Conservation (phyloP, 768 basidiomycete genomes). For the Pulveroboletus sp. region DNA sequence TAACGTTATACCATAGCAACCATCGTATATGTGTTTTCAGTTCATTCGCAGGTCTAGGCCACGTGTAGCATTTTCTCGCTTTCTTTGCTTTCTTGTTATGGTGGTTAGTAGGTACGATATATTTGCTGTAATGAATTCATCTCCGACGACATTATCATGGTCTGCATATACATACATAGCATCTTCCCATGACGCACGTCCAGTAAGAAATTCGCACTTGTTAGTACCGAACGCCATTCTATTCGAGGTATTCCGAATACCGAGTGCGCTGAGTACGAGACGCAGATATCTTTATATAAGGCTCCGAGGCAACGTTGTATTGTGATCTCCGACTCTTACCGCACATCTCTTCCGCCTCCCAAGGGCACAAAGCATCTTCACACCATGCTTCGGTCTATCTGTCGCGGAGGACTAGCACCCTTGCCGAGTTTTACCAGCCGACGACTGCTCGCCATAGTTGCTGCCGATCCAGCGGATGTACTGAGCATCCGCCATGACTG, state of each 20-base stretch:
- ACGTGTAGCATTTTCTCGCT: slow-evolving; percentile 29
- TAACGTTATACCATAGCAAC: slow-evolving; percentile 33
- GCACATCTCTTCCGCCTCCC: not conserved
- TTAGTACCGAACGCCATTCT: slow-evolving; percentile 12
- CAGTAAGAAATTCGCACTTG: not conserved
- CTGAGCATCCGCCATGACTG: slow-evolving; percentile 54
- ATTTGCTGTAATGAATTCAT: slow-evolving; percentile 32
- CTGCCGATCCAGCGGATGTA: slow-evolving; percentile 13
- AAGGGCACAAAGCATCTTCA: not conserved
- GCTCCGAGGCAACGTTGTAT: not conserved
- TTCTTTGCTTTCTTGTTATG: slow-evolving; percentile 25
- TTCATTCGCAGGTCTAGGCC: slow-evolving; percentile 21
- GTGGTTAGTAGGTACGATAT: slow-evolving; percentile 21
- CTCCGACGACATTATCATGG: too few species aligned
- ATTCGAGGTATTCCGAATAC: too few species aligned
- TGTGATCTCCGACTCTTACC: slow-evolving; percentile 4
- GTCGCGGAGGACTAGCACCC: slow-evolving; percentile 7
- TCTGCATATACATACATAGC: too few species aligned
- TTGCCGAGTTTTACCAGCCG: slow-evolving; percentile 22
- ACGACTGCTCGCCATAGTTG: slow-evolving; percentile 60
- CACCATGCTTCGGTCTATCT: slow-evolving; percentile 12
- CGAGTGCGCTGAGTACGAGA: too few species aligned
- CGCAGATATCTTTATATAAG: too few species aligned
- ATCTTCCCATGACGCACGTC: not conserved
- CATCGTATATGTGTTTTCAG: slow-evolving; percentile 23